phyloP scores from a whole-genome alignment of 1,139 yeast species.

The Meyerozyma carpophila region DNA sequence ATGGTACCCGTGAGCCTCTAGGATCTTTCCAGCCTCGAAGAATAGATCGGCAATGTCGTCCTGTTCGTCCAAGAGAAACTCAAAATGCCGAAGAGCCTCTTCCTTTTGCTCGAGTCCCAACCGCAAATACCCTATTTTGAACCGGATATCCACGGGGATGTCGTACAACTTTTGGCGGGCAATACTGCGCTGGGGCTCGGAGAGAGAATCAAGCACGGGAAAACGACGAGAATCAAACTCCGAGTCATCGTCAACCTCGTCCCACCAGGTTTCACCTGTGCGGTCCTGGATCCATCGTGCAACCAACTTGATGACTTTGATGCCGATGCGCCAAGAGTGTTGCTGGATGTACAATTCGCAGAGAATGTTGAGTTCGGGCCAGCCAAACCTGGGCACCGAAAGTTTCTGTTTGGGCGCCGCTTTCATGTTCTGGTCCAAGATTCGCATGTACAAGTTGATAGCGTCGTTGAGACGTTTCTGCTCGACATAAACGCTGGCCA shows the following conservation, averaged over 20 bases:
- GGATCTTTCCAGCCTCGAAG: constrained; percentile 68
- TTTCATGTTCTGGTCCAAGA: constrained; percentile 53
- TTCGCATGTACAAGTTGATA: constrained; percentile 63
- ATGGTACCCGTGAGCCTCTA: constrained; percentile 64
- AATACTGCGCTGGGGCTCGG: constrained; percentile 14
- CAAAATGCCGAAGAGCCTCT: constrained; percentile 73
- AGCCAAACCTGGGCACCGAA: constrained; percentile 54
- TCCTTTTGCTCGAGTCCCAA: constrained; percentile 56
- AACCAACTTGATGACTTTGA: constrained; percentile 60
- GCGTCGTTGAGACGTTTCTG: constrained; percentile 79
- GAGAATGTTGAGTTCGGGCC: constrained; percentile 84
- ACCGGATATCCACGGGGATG: constrained; percentile 82
- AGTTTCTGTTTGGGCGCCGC: constrained; percentile 19
- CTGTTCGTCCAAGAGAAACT: constrained; percentile 52
- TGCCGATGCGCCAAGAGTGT: constrained; percentile 58
- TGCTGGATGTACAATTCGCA: constrained; percentile 72
- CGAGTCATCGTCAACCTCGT: constrained; percentile 64
- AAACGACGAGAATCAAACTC: constrained; percentile 74
- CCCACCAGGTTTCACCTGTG: constrained; percentile 77
- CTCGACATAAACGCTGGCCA: constrained; percentile 74
- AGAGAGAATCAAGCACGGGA: constrained; percentile 18
- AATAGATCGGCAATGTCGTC: constrained; percentile 68
- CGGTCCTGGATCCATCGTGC: constrained; percentile 83
- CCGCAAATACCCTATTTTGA: constrained; percentile 71
- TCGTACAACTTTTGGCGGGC: constrained; percentile 31